Evolutionary conservation across 768 basidiomycete genomes (phyloP).

Genomic region (Boletales sp.): DNA sequence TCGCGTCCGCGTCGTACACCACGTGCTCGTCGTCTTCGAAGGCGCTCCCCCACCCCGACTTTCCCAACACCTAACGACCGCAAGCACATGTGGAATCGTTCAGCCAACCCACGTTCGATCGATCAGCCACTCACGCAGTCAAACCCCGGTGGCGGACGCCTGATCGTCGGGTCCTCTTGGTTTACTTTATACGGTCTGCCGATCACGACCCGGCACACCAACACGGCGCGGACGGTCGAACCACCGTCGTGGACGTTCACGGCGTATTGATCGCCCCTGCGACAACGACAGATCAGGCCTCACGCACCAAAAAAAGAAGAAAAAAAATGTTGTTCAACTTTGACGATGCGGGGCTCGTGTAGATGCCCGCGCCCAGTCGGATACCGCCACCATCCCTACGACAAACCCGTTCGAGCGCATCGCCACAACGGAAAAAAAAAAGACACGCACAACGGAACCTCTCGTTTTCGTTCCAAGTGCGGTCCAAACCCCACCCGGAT

Average conservation of each 20-base stretch:
- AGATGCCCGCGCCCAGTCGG: constrained; percentile 25
- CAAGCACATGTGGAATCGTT: no score
- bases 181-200: constrained; percentile 6
- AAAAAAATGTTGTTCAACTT: constrained; percentile 18
- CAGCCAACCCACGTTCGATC: no score
- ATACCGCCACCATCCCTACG: constrained; percentile 14
- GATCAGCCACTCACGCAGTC: constrained; percentile 18
- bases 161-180: constrained; percentile 10
- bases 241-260: constrained; percentile 3
- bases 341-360: constrained; percentile 19
- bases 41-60: constrained; percentile 5
- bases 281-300: no score
- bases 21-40: constrained; percentile 24
- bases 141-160: constrained; percentile 13
- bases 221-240: constrained; percentile 16
- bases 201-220: constrained; percentile 23
- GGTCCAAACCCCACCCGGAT: constrained; percentile 21
- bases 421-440: neutral
- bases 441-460: constrained; percentile 8
- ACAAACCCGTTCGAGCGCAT: no score
- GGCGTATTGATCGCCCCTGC: constrained; percentile 20
- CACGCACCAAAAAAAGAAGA: neutral
- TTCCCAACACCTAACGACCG: constrained; percentile 11
- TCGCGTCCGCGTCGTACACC: constrained; percentile 23
- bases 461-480: constrained; percentile 16